phyloP scores from a whole-genome alignment of 106 monocot genomes.

The Acanthochlamys bracteata region DNA sequence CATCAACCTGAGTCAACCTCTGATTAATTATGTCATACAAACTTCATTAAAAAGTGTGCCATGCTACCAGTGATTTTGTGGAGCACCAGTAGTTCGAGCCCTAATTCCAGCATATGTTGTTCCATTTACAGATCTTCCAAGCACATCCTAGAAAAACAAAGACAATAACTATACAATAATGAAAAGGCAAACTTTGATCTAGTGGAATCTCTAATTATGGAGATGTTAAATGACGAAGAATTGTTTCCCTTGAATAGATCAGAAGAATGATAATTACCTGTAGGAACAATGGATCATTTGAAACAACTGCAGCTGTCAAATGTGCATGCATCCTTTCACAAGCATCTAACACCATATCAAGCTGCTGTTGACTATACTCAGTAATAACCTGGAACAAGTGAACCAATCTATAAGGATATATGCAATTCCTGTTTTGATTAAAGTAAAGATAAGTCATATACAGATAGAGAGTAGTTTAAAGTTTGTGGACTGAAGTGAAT shows the following conservation, averaged over 20 bases:
- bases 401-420: too few species aligned
- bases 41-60: neutral
- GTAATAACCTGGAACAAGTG: slow-evolving; percentile 66
- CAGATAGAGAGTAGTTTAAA: neutral
- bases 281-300: slow-evolving; percentile 81
- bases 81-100: slow-evolving; percentile 95
- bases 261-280: slow-evolving; percentile 32
- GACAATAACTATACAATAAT: neutral
- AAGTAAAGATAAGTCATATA: too few species aligned
- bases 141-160: slow-evolving; percentile 53
- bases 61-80: slow-evolving; percentile 89
- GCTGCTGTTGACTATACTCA: slow-evolving; percentile 59
- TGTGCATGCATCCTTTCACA: slow-evolving; percentile 94
- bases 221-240: too few species aligned
- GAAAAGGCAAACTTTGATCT: too few species aligned
- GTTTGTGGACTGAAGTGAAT: too few species aligned
- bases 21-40: neutral
- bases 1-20: neutral
- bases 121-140: slow-evolving; percentile 82
- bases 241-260: too few species aligned
- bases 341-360: slow-evolving; percentile 69
- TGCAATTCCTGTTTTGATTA: too few species aligned
- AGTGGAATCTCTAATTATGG: too few species aligned
- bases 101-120: slow-evolving; percentile 95
- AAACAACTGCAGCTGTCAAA: slow-evolving; percentile 94